phyloP scores from a whole-genome alignment of 306 rosid species.

The Rosa persica region DNA sequence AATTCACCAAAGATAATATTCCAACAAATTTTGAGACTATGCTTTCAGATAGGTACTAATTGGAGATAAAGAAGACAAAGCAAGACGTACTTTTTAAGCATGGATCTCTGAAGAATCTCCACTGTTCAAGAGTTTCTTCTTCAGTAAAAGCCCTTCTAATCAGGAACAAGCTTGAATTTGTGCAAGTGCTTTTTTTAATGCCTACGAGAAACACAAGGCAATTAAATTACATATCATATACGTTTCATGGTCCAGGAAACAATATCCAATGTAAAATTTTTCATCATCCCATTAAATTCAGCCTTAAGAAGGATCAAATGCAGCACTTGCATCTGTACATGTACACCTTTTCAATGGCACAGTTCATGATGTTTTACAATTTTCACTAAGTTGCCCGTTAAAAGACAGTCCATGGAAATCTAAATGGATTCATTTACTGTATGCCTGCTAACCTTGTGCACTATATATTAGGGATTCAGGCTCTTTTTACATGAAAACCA shows the following conservation, averaged over 20 bases:
- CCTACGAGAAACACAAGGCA: constrained; percentile 48
- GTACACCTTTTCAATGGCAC: not conserved
- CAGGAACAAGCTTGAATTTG: constrained; percentile 82
- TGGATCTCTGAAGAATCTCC: constrained; percentile 87
- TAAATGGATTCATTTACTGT: not conserved
- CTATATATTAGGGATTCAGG: not conserved
- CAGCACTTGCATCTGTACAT: not conserved
- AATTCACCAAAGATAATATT: not conserved
- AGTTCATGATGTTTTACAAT: no score
- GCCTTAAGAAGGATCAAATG: not conserved
- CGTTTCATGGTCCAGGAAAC: not conserved
- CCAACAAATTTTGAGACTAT: not conserved
- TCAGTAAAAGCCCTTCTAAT: constrained; percentile 77
- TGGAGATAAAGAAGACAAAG: constrained; percentile 6
- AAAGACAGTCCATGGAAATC: not conserved
- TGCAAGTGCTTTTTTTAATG: constrained; percentile 73
- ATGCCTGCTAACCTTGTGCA: no score
- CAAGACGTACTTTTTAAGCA: constrained; percentile 70
- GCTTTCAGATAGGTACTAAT: constrained; percentile 11
- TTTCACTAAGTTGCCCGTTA: no score
- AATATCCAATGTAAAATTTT: not conserved
- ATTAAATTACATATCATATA: constrained; percentile 21
- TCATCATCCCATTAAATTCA: not conserved
- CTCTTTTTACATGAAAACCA: not conserved
- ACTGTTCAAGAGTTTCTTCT: constrained; percentile 59